Base-by-base conservation (phyloP, 1,139 yeast genomes). In the Meyerozyma carpophila region DNA sequence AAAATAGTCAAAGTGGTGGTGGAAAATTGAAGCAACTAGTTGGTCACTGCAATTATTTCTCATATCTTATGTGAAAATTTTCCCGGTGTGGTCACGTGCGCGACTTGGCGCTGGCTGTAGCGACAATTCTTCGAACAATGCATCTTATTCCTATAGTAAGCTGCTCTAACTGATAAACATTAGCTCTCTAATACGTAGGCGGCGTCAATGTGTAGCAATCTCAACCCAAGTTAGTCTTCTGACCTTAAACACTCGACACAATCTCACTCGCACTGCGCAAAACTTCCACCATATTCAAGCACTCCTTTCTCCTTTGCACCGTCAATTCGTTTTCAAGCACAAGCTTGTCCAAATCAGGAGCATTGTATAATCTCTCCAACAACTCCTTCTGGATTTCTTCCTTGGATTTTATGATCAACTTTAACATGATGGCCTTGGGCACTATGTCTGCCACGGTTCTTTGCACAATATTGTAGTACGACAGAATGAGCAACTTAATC, bases 381-480 rank as follows among this genome's bases (percentile, higher is more conserved):
- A 93, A 75, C 54, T 88, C 95, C 61, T 84, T 87, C 68, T 93
- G 98, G 57, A 93, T 86, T 52, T 87, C 94, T 47, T 82, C 85
- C 68, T 88, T 89, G 36, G 96, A 85, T 56, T 75, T 77, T 50
- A 83, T 82, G 58, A 93, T 93, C 61, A 93, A 78, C 66, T 93
- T 93, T 59, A 91, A 75, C 95, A 91, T 89, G 50, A 93, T 79
- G 4, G 98, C 95, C 69, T 93, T 93, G 51, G 98, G 98, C 51
- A 93, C 84, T 61, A 91, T 70, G 65, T 93, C 98, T 13, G 94
- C 84, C 53, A 93, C 87, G 1, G 98, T 89, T 62, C 96, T 81
- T 70, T 91, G 90, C 45, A 93, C 98, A 62, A 93, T 93, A 59
- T 81, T 81, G 70, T 83, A 93, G 67, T 93, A 93, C 27, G 97